These are phyloP conservation scores for Aspergillus pseudoterreus DNA, from an alignment of 2,329 filamentous ascomycete genomes.

Conservation along the genomic window DNA sequence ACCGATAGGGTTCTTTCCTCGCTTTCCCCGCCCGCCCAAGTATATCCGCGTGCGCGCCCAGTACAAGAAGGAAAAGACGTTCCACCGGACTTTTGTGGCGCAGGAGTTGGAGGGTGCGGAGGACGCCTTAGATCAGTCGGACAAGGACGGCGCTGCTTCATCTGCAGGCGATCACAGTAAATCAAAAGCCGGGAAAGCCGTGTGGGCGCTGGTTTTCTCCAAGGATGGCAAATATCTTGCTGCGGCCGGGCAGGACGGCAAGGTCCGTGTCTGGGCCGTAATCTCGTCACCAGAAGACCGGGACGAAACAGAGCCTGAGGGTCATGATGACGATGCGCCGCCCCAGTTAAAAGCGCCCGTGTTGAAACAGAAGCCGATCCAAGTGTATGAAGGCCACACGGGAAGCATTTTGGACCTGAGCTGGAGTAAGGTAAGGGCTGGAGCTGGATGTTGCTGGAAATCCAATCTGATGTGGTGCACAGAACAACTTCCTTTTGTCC, in stretches of 20 bases:
- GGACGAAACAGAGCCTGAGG: slow-evolving; percentile 62
- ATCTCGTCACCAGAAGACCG: slow-evolving; percentile 79
- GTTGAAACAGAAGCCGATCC: slow-evolving; percentile 72
- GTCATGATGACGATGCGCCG: slow-evolving; percentile 45
- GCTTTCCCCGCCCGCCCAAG: slow-evolving; percentile 80
- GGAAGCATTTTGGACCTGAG: slow-evolving; percentile 85
- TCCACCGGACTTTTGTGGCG: slow-evolving; percentile 83
- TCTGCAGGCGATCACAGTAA: slow-evolving; percentile 18
- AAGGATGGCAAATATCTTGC: slow-evolving; percentile 87
- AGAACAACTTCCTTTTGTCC: slow-evolving; percentile 92
- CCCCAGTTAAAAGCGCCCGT: slow-evolving; percentile 82
- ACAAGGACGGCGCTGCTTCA: slow-evolving; percentile 27
- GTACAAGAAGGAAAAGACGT: slow-evolving; percentile 76
- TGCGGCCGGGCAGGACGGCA: slow-evolving; percentile 82
- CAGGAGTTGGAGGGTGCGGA: slow-evolving; percentile 74
- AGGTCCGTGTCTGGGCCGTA: slow-evolving; percentile 85
- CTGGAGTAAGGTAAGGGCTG: slow-evolving; percentile 75
- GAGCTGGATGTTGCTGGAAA: background rate
- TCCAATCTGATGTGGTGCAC: background rate
- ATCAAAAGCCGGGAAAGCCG: slow-evolving; percentile 55
- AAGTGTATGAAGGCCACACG: slow-evolving; percentile 78
- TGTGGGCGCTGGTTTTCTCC: slow-evolving; percentile 93
- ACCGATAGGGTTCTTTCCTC: slow-evolving; percentile 76
- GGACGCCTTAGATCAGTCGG: slow-evolving; percentile 25
- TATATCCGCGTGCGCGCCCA: slow-evolving; percentile 83